Base-by-base conservation (phyloP, 202 grass and related monocot species). In the Eragrostis tef region DNA sequence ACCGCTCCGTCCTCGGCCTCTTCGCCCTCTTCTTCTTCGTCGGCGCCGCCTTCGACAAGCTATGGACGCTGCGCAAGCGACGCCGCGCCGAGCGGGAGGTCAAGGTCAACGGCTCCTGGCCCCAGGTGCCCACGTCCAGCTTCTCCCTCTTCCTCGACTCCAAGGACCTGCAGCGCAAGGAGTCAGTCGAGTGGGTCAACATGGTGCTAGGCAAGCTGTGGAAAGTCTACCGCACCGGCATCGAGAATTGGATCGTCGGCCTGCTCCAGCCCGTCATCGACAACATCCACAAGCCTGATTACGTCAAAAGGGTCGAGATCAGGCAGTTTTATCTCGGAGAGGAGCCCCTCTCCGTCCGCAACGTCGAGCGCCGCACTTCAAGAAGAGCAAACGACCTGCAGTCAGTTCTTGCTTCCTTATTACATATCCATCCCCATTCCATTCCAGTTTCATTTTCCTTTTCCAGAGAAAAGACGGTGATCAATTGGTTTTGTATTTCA, bases 121-220 rank as follows among this genome's bases (percentile, higher is more conserved):
- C 96, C 4, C 96, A 98, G 93, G 90, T 98, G 59, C 92, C 96
- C n/a, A 98, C 92, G 54, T 59, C 87, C 13, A 89, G 90, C 82
- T 95, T 95, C 88, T 98, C 92, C 11, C 80, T 93, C 74, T 91
- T 98, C 79, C 90, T 98, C 41, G 92, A 98, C 82, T 86, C 91
- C 70, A 98, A 95, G 86, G 95, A 98, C 80, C 87, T 95, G 67
- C 95, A 93, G 88, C 91, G 96, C 79, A 98, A 98, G 86, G 96
- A 98, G 79, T 95, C 96, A 0, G 96, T 98, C 31, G 96, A 98
- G 86, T 98, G 96, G 96, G 96, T 98, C 80, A 98, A 98, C 90
- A 98, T 98, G 96, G 92, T 98, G 54, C 92, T 98, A n/a, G 92
- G 90, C 2, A 98, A 98, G 82, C 86, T 98, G 1, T 98, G 96